Percentiles rank a stretch among this genome's conserved stretches.
phyloP scores from a whole-genome alignment of 2,329 filamentous ascomycete species.

The Exophiala sp. region DNA sequence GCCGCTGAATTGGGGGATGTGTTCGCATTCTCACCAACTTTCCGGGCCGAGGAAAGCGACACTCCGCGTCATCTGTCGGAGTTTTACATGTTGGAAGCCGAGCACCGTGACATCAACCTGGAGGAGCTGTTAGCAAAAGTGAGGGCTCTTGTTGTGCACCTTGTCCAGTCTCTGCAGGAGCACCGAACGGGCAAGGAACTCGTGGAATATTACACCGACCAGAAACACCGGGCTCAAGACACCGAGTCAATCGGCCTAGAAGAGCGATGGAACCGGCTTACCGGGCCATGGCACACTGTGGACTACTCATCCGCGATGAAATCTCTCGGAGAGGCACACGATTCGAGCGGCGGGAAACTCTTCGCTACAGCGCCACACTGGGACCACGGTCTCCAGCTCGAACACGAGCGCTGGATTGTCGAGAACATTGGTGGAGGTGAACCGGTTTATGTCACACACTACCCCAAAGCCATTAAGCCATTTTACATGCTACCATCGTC shows the following conservation, averaged over 20 bases:
- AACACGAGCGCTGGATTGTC: constrained; percentile 88
- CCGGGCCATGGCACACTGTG: constrained; percentile 66
- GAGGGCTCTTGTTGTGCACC: constrained; percentile 63
- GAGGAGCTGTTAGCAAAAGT: constrained; percentile 69
- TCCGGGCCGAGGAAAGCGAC: constrained; percentile 87
- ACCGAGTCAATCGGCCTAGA: constrained; percentile 31
- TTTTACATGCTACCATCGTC: constrained; percentile 73
- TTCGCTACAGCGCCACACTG: constrained; percentile 68
- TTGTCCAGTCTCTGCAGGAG: constrained; percentile 11
- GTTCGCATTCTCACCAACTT: constrained; percentile 90
- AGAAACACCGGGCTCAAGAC: constrained; percentile 20
- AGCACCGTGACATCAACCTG: constrained; percentile 67
- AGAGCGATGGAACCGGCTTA: constrained; percentile 65
- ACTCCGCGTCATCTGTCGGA: constrained; percentile 91
- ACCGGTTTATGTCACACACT: constrained; percentile 88
- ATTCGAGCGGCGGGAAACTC: constrained; percentile 38
- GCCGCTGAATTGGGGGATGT: constrained; percentile 83
- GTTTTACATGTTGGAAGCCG: constrained; percentile 97
- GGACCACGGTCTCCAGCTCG: constrained; percentile 71
- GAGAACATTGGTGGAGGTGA: constrained; percentile 54
- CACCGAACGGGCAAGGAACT: constrained; percentile 50
- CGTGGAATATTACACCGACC: constrained; percentile 34
- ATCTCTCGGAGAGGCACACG: constrained; percentile 55
- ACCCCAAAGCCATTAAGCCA: constrained; percentile 81
- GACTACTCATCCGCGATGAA: constrained; percentile 75